Conservation (phyloP, 2,329 filamentous ascomycete genomes). For the Verticillium nonalfalfae region DNA sequence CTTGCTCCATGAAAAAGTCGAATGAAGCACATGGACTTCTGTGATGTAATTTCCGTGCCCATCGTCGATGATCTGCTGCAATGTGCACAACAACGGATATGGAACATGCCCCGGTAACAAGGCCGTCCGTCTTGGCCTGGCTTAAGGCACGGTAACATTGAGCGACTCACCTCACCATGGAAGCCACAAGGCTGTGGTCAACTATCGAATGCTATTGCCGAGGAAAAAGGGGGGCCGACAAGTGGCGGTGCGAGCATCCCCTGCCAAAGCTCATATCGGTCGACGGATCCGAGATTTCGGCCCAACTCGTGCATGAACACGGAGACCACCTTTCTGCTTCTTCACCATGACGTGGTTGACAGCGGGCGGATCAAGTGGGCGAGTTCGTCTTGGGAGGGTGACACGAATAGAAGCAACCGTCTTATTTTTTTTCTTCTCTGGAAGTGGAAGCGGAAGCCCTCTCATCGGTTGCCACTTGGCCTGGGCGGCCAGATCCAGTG, state of each 20-base stretch:
- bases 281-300: not conserved
- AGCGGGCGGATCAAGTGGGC: not conserved
- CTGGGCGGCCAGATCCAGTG: not conserved
- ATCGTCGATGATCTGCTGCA: not conserved
- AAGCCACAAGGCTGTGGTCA: not conserved
- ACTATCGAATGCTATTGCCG: not conserved
- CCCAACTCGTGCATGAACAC: not conserved
- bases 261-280: not conserved
- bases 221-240: not conserved
- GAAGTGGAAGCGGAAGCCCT: not conserved
- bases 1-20: not conserved
- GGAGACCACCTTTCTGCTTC: not conserved
- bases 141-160: not conserved
- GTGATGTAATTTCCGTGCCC: not conserved
- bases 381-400: not conserved
- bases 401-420: not conserved
- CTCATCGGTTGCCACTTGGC: not conserved
- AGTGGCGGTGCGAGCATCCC: not conserved
- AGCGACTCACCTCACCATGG: not conserved
- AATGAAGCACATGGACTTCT: not conserved
- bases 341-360: not conserved
- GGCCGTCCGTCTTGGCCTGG: not conserved
- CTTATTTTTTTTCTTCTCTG: not conserved
- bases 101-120: not conserved
- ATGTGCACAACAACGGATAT: not conserved